Conservation (phyloP, 2,329 filamentous ascomycete genomes). For the Diaporthe caulivora region DNA sequence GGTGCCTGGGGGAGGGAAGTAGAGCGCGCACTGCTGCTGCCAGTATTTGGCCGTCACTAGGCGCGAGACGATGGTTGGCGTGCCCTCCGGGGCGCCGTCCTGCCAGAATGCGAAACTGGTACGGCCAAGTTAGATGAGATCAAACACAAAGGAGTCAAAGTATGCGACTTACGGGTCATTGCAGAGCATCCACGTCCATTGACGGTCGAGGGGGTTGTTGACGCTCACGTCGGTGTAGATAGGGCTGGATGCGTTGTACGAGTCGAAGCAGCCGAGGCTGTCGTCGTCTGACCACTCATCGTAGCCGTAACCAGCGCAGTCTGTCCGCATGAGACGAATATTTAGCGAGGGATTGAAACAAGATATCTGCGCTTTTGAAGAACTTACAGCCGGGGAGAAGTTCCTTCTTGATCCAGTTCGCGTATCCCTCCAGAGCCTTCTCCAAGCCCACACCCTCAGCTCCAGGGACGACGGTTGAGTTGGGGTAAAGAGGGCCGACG, state of each 20-base stretch:
- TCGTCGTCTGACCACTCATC: slow-evolving; percentile 57
- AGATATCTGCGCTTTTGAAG: fast-evolving
- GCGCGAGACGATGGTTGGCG: slow-evolving; percentile 56
- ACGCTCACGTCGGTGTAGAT: slow-evolving; percentile 52
- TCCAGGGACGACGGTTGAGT: slow-evolving; percentile 58
- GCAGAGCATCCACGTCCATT: slow-evolving; percentile 69
- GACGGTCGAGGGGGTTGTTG: slow-evolving; percentile 59
- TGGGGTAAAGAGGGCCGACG: slow-evolving; percentile 56
- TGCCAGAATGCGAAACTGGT: slow-evolving; percentile 55
- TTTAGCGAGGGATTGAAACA: slow-evolving; percentile 39
- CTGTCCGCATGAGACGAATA: slow-evolving; percentile 15
- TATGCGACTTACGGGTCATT: slow-evolving; percentile 55
- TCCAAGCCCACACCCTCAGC: slow-evolving; percentile 62
- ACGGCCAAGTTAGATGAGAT: background rate
- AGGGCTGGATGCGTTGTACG: slow-evolving; percentile 59
- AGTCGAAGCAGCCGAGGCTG: slow-evolving; percentile 61
- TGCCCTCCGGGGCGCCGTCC: slow-evolving; percentile 58
- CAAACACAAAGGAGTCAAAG: no score
- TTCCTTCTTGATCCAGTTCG: slow-evolving; percentile 57
- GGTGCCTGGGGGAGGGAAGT: slow-evolving; percentile 56
- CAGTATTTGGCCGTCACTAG: slow-evolving; percentile 53
- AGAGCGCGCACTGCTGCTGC: slow-evolving; percentile 58
- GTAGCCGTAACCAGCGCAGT: slow-evolving; percentile 55
- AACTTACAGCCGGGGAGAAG: slow-evolving; percentile 56
- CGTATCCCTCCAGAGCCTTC: slow-evolving; percentile 66